Evolutionary conservation across 2,329 filamentous ascomycete genomes (phyloP), one percentile per base, ranked within the genome.

Genomic region (Helminthosporium solani): DNA sequence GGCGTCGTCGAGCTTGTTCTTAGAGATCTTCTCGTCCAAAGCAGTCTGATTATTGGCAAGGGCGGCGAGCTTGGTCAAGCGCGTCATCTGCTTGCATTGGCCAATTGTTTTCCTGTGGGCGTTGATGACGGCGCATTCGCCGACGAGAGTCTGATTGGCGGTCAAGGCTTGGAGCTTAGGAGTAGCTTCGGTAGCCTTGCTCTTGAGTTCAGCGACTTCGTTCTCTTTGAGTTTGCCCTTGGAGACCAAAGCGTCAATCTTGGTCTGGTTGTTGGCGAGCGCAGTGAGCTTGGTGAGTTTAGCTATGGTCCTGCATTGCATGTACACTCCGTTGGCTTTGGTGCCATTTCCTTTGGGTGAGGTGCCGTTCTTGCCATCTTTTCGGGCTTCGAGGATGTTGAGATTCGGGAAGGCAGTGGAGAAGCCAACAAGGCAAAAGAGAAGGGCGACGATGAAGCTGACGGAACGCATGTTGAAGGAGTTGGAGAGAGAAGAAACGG

Each of bases 41-140:
- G 60, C 58, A n/a, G 62, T 66, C 31, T 62, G 59, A 33, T 67
- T 66, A 46, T 46, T 46, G 21, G 61, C 56, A 30, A 66, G 51
- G 2, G 49, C 44, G 18, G 59, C 57, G 37, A 67, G 51, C n/a
- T 44, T 43, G 2, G 45, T 53, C 25, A 67, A 52, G 30, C 50
- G 56, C 39, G 42, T 36, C 37, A 67, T 53, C 30, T 57, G 48
- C 7, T 39, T 50, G 50, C 64, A 67, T n/a, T n/a, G n/a, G n/a
- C n/a, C n/a, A n/a, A n/a, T n/a, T n/a, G n/a, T n/a, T n/a, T n/a
- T n/a, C n/a, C n/a, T n/a, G n/a, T n/a, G n/a, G n/a, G n/a, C n/a
- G n/a, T n/a, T n/a, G n/a, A n/a, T n/a, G n/a, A n/a, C n/a, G n/a
- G n/a, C n/a, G n/a, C n/a, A n/a, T n/a, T n/a, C n/a, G n/a, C n/a